These are phyloP conservation scores for Macrophomina pseudophaseolina DNA, from an alignment of 2,329 filamentous ascomycete species.

Conservation along the genomic window DNA sequence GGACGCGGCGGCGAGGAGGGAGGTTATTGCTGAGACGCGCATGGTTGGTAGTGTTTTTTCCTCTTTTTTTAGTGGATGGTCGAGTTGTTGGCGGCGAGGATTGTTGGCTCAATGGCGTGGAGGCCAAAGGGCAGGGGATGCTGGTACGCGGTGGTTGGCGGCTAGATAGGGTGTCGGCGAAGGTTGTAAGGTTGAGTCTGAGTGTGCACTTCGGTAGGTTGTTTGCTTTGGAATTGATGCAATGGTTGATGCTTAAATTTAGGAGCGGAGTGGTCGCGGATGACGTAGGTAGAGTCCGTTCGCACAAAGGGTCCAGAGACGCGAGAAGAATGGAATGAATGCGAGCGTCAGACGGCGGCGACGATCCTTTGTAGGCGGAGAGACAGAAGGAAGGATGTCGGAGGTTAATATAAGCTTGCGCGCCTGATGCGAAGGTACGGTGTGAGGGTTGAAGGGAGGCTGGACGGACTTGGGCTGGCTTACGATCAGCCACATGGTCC, in stretches of 20 bases:
- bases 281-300: slow-evolving; percentile 10
- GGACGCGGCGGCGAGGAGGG: slow-evolving; percentile 2
- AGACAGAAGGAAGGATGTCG: background rate
- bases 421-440: background rate
- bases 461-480: slow-evolving; percentile 12
- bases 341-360: background rate
- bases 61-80: background rate
- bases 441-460: background rate
- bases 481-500: slow-evolving; percentile 19
- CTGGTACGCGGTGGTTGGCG: background rate
- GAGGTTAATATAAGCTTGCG: slow-evolving; percentile 3
- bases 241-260: background rate
- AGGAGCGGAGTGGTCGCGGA: background rate
- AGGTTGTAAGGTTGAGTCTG: background rate
- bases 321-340: background rate
- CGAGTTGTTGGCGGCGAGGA: background rate
- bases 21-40: background rate
- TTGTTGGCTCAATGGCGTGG: too few relatives aligned
- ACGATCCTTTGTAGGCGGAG: background rate
- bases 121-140: too few relatives aligned
- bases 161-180: background rate
- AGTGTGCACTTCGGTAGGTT: background rate
- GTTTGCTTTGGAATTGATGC: background rate
- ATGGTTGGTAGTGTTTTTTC: slow-evolving; percentile 4
- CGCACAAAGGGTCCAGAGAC: background rate